Base-by-base conservation (phyloP, 306 rosid genomes). In the Prunus mira region DNA sequence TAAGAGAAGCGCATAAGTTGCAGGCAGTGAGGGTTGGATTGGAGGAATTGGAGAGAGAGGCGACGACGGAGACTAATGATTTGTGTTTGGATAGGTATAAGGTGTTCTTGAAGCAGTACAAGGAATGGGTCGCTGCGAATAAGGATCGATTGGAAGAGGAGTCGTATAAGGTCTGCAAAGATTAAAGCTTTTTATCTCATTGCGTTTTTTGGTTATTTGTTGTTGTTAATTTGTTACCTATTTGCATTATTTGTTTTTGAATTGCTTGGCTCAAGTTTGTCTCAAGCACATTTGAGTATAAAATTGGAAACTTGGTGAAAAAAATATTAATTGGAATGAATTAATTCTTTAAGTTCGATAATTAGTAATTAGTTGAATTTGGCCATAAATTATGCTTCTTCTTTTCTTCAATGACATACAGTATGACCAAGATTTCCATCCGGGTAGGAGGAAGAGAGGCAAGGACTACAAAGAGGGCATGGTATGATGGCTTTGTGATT, bases 381-480 rank as follows among this genome's bases (percentile, higher is more conserved):
- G 61, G 11, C 61, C 9, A 43, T 55, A 12, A 76, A 41, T 52
- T 55, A 20, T 56, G 65, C 56, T 30, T 38, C 43, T 6, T 38
- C 43, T 9, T 38, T 54, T 76, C 41, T 41, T 20, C 19, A 25
- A 55, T 84, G 77, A 61, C 46, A 49, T 78, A 66, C 86, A 94
- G 97, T 73, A 86, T 75, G 98, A 94, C 82, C 98, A 90, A 85
- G 98, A 94, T 89, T 92, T 86, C 82, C 84, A 89, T 86, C 91
- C 94, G 51, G 97, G 98, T 38, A 87, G 98, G 83, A 90, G 98
- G 91, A 94, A 92, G 84, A 89, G 98, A 79, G 98, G 98, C 78
- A 90, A 94, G 85, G 98, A 90, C 80, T 94, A 94, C 86, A 88
- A 90, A 85, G 96, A 90, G 30, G 96, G 92, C 83, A 95, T 92